Evolutionary conservation across 352 stramenopile species (phyloP).

Genomic region (Phytophthora nicotianae): DNA sequence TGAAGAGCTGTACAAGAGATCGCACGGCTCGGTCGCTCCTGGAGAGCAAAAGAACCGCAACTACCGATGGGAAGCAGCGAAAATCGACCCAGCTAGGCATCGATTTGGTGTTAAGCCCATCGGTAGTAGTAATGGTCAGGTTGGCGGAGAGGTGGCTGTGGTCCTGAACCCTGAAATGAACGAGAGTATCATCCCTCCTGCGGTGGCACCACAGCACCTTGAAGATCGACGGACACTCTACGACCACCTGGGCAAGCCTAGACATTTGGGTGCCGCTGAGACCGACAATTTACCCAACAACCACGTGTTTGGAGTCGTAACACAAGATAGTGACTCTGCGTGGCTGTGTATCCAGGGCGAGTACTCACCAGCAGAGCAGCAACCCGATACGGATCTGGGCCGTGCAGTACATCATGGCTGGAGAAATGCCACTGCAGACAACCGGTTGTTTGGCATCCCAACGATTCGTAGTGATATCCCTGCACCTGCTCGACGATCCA

Average conservation of each 20-base stretch:
- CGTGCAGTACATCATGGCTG: constrained; percentile 85
- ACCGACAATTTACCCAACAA: constrained; percentile 42
- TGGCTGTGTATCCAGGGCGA: constrained; percentile 83
- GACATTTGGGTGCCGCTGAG: constrained; percentile 56
- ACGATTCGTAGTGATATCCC: constrained; percentile 89
- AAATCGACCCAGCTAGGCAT: constrained; percentile 70
- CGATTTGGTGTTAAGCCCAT: constrained; percentile 67
- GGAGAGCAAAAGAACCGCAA: constrained; percentile 88
- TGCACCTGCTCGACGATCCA: constrained; percentile 63
- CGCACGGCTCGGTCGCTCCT: constrained; percentile 74
- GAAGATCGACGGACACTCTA: constrained; percentile 76
- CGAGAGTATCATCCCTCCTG: constrained; percentile 42
- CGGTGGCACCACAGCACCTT: constrained; percentile 66
- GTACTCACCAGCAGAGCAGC: constrained; percentile 83
- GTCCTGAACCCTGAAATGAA: constrained; percentile 81
- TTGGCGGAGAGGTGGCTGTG: constrained; percentile 50
- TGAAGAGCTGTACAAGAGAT: constrained; percentile 77
- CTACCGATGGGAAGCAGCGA: constrained; percentile 78
- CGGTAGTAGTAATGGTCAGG: constrained; percentile 1
- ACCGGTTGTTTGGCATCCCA: constrained; percentile 79
- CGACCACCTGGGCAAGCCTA: constrained; percentile 75
- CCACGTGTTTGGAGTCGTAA: constrained; percentile 70
- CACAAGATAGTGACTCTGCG: constrained; percentile 57
- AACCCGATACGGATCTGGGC: constrained; percentile 84
- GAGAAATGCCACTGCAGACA: constrained; percentile 71